Percentiles rank a stretch among this genome's conserved stretches.
Evolutionary conservation across 1,284 basidiomycete genomes (phyloP).

Genomic region (Ceratobasidium theobromae): DNA sequence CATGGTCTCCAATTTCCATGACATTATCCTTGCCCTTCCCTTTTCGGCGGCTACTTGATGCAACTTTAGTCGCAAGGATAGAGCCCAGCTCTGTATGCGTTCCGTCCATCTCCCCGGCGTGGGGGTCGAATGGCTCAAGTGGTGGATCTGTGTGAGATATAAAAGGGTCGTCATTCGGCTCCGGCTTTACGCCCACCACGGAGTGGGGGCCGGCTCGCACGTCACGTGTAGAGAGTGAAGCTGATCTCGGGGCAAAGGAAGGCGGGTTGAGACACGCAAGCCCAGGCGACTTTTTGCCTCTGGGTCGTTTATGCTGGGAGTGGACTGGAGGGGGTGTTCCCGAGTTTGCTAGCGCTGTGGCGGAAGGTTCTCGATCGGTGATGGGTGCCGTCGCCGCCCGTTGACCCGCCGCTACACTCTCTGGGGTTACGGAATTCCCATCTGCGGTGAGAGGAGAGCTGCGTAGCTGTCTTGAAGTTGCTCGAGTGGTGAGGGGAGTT

Average conservation of each 20-base stretch:
- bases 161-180: constrained; percentile 30
- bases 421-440: constrained; percentile 11
- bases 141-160: constrained; percentile 26
- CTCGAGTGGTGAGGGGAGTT: constrained; percentile 2
- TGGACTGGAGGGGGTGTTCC: background rate
- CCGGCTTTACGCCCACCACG: constrained; percentile 20
- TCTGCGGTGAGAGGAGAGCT: constrained; percentile 22
- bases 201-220: background rate
- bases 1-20: constrained; percentile 25
- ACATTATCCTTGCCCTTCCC: constrained; percentile 34
- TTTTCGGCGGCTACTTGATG: constrained; percentile 24
- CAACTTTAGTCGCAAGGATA: background rate
- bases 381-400: constrained; percentile 1
- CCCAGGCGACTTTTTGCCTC: constrained; percentile 24
- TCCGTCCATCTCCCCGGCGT: background rate
- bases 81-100: background rate
- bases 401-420: constrained; percentile 7
- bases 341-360: constrained; percentile 8
- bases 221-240: constrained; percentile 26
- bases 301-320: constrained; percentile 10
- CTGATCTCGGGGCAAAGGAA: background rate
- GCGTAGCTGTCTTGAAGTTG: constrained; percentile 6
- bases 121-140: background rate
- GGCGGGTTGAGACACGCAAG: background rate
- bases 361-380: constrained; percentile 28